These are phyloP conservation scores for Phyllosticta capitalensis DNA, from an alignment of 2,329 filamentous ascomycete genomes.

Conservation along the genomic window DNA sequence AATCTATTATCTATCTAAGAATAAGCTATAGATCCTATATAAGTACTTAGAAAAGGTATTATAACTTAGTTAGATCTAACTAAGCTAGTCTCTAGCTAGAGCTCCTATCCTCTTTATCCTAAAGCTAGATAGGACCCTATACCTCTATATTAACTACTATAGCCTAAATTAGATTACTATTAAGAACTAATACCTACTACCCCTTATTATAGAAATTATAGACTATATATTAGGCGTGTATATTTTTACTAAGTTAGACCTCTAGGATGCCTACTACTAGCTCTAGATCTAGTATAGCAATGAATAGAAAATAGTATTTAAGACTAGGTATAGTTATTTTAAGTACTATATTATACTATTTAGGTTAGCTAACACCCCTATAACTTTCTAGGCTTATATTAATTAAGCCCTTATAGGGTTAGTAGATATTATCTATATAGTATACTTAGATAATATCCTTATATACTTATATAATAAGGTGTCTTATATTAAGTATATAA, in stretches of 20 bases:
- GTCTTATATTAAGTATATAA: no score
- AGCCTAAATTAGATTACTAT: no score
- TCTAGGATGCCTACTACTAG: no score
- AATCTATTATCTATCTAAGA: no score
- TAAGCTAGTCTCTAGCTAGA: no score
- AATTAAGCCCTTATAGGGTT: slow-evolving; percentile 14
- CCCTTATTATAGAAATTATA: neutral
- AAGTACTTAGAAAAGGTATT: no score
- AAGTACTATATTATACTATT: neutral
- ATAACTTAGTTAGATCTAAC: no score
- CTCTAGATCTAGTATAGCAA: neutral
- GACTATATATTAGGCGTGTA: neutral
- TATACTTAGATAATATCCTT: slow-evolving; percentile 24
- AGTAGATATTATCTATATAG: slow-evolving; percentile 15
- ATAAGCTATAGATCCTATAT: no score
- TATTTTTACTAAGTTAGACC: no score
- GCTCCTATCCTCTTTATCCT: neutral
- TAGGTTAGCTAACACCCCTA: neutral
- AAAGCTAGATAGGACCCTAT: neutral
- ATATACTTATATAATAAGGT: slow-evolving; percentile 17
- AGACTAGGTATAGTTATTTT: neutral
- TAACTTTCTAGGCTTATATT: slow-evolving; percentile 21
- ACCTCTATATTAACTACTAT: neutral
- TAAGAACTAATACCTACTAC: neutral
- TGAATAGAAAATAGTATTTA: neutral